phyloP scores from a whole-genome alignment of 2,329 filamentous ascomycete genomes.

The Phaeoacremonium minimum region DNA sequence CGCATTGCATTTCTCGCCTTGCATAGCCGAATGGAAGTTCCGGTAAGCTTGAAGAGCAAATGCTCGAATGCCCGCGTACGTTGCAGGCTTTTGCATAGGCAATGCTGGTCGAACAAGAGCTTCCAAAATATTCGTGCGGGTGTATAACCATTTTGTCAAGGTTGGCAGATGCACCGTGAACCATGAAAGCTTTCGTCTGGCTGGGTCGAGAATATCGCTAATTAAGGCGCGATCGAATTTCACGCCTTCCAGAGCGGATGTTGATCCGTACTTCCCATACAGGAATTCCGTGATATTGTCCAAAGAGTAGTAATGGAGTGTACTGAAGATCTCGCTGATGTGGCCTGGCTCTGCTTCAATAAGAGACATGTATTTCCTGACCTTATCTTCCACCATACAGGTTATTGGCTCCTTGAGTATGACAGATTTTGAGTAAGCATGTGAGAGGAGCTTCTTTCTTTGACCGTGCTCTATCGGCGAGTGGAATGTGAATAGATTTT shows the following conservation, averaged over 20 bases:
- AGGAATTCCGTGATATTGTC: conserved; percentile 49
- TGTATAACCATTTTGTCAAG: conserved; percentile 44
- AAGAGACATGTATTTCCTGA: conserved; percentile 31
- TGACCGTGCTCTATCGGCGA: conserved; percentile 36
- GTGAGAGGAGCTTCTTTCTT: conserved; percentile 46
- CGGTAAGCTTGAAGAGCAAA: conserved; percentile 18
- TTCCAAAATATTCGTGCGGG: conserved; percentile 29
- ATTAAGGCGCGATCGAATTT: conserved; percentile 32
- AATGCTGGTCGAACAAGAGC: conserved; percentile 31
- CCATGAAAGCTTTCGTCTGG: conserved; percentile 41
- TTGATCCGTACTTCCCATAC: conserved; percentile 40
- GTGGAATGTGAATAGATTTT: conserved; percentile 48
- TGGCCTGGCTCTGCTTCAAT: conserved; percentile 26
- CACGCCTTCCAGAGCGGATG: conserved; percentile 33
- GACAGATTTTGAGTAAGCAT: conserved; percentile 47
- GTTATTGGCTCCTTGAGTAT: conserved; percentile 26
- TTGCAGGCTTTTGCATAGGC: conserved; percentile 44
- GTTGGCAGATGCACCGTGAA: conserved; percentile 38
- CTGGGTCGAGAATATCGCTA: conserved; percentile 41
- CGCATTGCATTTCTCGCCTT: too few relatives aligned
- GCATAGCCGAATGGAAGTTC: conserved; percentile 8
- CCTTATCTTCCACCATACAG: conserved; percentile 31
- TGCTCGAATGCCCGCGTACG: conserved; percentile 44
- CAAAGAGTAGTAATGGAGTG: conserved; percentile 47
- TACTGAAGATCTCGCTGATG: conserved; percentile 39